Base-by-base conservation (phyloP, 345 rosid species). In the Dipteronia dyeriana region DNA sequence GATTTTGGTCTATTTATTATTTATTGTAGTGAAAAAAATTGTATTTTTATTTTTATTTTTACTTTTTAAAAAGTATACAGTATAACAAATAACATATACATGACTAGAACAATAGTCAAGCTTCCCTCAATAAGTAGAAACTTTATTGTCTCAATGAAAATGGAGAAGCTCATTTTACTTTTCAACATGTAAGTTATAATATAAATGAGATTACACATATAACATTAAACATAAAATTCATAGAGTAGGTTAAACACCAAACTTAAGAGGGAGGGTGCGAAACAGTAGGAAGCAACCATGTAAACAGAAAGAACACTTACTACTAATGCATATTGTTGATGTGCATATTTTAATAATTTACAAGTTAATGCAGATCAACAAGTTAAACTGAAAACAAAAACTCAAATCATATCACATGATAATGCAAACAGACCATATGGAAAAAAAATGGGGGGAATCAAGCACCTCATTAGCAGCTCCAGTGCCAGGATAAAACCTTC, bases 401-500 rank as follows among this genome's bases (percentile, higher is more conserved):
- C 16, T 56, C 74, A 71, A 53, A 34, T 5, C 14, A 17, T 4
- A 34, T 20, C 45, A 31, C 23, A 57, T 39, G 25, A 39, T 39
- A 34, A 72, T 34, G 66, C 11, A n/a, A 22, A 20, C 63, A 59
- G 22, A 59, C 26, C 20, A 20, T n/a, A 59, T 59, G 22, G 22
- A 3, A 16, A n/a, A 16, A 34, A 74, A 34, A 54, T 2, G 14
- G 10, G 34, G 47, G 56, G 13, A 66, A 59, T 69, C 47, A 73
- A 43, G 16, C 81, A 96, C 99, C 99, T 96, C 97, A 81, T 77
- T 53, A 75, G 90, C 91, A 80, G 97, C 90, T 85, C 98, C 97
- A 49, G 97, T 94, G 78, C 98, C 97, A 16, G 97, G 98, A 82
- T 94, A 92, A 80, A 96, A 96, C 72, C 75, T 87, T 63, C 97